Percentiles rank a stretch among this genome's conserved stretches.
Evolutionary conservation across 208 protist species (phyloP).

Genomic region (Lotmaria passim): DNA sequence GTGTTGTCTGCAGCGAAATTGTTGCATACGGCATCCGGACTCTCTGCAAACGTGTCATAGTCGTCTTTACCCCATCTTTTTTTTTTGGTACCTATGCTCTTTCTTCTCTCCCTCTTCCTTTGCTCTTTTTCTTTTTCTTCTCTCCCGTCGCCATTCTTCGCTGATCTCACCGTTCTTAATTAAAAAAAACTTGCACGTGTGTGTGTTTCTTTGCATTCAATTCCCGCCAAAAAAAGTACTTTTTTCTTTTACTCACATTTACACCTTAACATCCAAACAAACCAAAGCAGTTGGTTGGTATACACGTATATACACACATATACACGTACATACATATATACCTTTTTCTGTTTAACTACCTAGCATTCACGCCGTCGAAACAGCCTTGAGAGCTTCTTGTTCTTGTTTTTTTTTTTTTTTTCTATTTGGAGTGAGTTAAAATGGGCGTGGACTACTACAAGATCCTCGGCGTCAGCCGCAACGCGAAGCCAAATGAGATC

Average conservation of each 20-base stretch:
- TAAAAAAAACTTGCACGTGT: neutral
- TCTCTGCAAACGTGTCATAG: no score
- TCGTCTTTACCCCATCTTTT: no score
- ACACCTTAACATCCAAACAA: no score
- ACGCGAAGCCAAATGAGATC: conserved; percentile 83
- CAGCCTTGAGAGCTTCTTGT: neutral
- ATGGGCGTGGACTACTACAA: conserved; percentile 93
- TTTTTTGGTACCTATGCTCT: conserved; percentile 7
- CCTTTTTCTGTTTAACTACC: no score
- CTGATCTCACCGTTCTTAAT: no score
- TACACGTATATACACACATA: neutral
- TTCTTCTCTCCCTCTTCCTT: neutral
- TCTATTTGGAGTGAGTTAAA: neutral
- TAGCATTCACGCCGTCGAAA: no score
- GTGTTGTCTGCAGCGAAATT: neutral
- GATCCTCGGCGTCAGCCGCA: conserved; percentile 67
- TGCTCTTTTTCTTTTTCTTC: neutral
- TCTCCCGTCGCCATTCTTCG: neutral
- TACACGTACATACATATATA: neutral
- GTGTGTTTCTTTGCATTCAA: no score
- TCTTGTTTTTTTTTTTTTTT: neutral
- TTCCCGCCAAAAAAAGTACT: neutral
- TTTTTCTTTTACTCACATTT: neutral
- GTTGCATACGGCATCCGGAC: no score
- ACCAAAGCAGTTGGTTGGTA: no score